Evolutionary conservation across 2,329 filamentous ascomycete species (phyloP).

Genomic region (Nemania sp.): DNA sequence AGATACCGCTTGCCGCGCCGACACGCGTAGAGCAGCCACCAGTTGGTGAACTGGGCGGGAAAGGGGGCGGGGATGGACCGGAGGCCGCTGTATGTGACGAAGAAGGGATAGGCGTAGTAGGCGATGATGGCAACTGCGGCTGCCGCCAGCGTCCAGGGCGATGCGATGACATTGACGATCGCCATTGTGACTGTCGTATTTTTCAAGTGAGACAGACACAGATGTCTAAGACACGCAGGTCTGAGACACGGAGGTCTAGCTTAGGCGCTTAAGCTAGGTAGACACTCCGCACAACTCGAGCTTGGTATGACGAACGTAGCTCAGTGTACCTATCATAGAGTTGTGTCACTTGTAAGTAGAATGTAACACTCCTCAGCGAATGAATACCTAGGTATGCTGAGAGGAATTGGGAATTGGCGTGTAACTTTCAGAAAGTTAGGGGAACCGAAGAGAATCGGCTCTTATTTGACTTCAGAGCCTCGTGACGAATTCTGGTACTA

Average conservation of each 20-base stretch:
- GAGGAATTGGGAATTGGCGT: no score
- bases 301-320: neutral
- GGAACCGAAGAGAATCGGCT: no score
- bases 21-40: slow-evolving; percentile 79
- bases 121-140: slow-evolving; percentile 62
- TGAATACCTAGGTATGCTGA: no score
- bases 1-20: slow-evolving; percentile 74
- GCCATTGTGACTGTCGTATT: slow-evolving; percentile 45
- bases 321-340: neutral
- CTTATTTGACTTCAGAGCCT: neutral
- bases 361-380: no score
- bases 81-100: slow-evolving; percentile 65
- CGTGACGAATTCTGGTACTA: neutral
- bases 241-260: neutral
- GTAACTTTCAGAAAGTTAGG: no score
- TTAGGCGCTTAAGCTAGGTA: neutral
- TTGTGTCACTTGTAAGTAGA: no score
- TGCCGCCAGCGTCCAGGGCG: slow-evolving; percentile 61
- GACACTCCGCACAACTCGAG: neutral
- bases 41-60: slow-evolving; percentile 74
- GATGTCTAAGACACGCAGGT: neutral
- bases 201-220: no score
- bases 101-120: slow-evolving; percentile 72
- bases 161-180: slow-evolving; percentile 54
- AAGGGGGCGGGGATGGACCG: slow-evolving; percentile 72